A percentile compares a stretch with the other conserved stretches of the same genome.
Evolutionary conservation across 768 basidiomycete species (phyloP).

Genomic region (Boletus reticulatus): DNA sequence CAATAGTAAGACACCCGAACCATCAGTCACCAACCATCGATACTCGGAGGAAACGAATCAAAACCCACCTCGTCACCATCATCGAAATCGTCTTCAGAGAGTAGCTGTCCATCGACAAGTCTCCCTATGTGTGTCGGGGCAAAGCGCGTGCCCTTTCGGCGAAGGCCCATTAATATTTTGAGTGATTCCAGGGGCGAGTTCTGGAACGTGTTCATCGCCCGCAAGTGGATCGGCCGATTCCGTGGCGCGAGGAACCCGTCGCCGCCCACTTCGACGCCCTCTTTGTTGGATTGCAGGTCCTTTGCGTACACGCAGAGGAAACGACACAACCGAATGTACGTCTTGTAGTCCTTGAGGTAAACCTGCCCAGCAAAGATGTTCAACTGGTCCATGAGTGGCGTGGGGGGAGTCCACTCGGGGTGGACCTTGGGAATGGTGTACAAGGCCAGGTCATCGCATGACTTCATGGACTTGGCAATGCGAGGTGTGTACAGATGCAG

Average conservation of each 20-base stretch:
- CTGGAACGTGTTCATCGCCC: constrained; percentile 27
- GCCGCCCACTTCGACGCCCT: constrained; percentile 2
- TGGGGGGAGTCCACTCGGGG: not conserved
- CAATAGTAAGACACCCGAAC: not conserved
- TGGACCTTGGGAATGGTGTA: constrained; percentile 2
- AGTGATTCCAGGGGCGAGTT: constrained; percentile 34
- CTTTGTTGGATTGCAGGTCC: constrained; percentile 9
- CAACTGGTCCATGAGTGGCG: constrained; percentile 11
- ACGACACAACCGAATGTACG: constrained; percentile 1
- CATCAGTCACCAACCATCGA: not conserved
- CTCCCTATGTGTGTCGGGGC: constrained; percentile 41
- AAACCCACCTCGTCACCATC: not conserved
- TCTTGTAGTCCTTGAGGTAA: constrained; percentile 1
- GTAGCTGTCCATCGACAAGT: constrained; percentile 28
- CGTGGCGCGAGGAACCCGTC: constrained; percentile 25
- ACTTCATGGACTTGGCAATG: constrained; percentile 30
- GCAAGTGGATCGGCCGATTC: constrained; percentile 9
- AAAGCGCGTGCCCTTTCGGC: constrained; percentile 42
- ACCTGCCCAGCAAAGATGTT: constrained; percentile 1
- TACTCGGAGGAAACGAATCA: not conserved
- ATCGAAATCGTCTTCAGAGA: constrained; percentile 15
- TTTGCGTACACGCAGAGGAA: constrained; percentile 1
- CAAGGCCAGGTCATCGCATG: constrained; percentile 35
- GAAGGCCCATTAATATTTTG: constrained; percentile 17
- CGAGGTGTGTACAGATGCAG: constrained; percentile 46